Base-by-base conservation (phyloP, 805 yeast genomes). In the Suhomyces xylopsoci region DNA sequence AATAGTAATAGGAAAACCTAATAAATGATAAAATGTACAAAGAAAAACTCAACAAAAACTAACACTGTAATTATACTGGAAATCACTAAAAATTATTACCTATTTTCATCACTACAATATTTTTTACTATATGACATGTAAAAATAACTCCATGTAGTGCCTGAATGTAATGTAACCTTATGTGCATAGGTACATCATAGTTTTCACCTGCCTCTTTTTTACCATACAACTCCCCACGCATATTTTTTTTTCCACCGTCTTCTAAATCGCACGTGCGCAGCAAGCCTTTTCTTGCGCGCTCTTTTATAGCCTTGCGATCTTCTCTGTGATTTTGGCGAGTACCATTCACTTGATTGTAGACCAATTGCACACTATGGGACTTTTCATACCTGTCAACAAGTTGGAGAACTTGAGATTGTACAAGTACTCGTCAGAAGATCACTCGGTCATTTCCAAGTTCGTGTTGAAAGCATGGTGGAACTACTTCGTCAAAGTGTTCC, bases 401-500 rank as follows among this genome's bases (percentile, higher is more conserved):
- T 76, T 80, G 52, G 75, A 67, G 51, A 82, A 80, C 67, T 74
- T 81, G 67, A 82, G 75, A 69, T 71, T 79, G 50, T 84, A 84
- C 72, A 81, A 81, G 62, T 87, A 88, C 64, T 81, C 84, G 50
- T 80, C 90, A 41, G 96, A 87, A 62, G 98, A 92, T 65, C 85
- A 85, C 54, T 90, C 97, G 0, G 68, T 88, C 42, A 72, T 85
- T 24, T 87, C 97, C 10, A 85, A 84, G 64, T 83, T 83, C 61
- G 69, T 91, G 12, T 76, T 92, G 61, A 90, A 89, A 64, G 89
- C 87, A 49, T 92, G 90, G 76, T 93, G 97, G 94, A 69, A 76
- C 49, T 69, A 77, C 55, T 86, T 90, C 65, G 92, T 87, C 32
- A 66, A 74, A 45, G 73, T 90, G 34, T 90, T 92, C 72, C 98